Conservation (phyloP, 2,329 filamentous ascomycete species). For the Exophiala bonariae region DNA sequence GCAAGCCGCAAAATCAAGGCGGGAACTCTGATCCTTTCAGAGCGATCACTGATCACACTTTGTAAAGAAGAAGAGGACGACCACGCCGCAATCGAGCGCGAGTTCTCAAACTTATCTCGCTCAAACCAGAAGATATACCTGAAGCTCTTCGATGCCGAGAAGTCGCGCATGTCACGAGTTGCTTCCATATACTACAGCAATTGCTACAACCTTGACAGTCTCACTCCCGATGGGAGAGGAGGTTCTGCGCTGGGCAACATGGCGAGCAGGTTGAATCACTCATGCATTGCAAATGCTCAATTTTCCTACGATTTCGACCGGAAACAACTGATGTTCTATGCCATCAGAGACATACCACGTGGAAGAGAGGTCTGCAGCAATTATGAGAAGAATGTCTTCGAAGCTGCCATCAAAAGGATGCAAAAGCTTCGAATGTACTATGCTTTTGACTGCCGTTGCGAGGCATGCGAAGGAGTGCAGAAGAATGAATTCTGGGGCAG, state of each 20-base stretch:
- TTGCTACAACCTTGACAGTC: conserved; percentile 24
- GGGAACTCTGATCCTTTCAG: conserved; percentile 23
- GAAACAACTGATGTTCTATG: conserved; percentile 21
- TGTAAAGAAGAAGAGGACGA: conserved; percentile 19
- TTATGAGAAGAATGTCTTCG: conserved; percentile 24
- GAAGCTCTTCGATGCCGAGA: conserved; percentile 23
- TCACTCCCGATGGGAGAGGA: conserved; percentile 9
- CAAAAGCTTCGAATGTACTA: conserved; percentile 24
- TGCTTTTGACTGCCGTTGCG: conserved; percentile 24
- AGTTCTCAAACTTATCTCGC: conserved; percentile 12
- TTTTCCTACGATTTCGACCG: conserved; percentile 21
- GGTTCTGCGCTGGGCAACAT: conserved; percentile 24
- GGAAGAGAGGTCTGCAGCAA: conserved; percentile 25
- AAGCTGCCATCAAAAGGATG: conserved; percentile 6
- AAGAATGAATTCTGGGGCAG: conserved; percentile 22
- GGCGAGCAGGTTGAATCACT: conserved; percentile 25
- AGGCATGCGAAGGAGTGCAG: conserved; percentile 19
- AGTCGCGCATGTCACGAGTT: conserved; percentile 20
- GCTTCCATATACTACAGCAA: conserved; percentile 28
- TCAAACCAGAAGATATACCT: conserved; percentile 16
- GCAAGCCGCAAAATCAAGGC: conserved; percentile 23
- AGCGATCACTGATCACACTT: conserved; percentile 21
- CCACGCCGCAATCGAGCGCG: conserved; percentile 9
- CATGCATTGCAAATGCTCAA: conserved; percentile 25
- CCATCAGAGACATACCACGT: conserved; percentile 23